phyloP scores from a whole-genome alignment of 495 filamentous ascomycete species.

The Paragyromitra xinjiangensis region DNA sequence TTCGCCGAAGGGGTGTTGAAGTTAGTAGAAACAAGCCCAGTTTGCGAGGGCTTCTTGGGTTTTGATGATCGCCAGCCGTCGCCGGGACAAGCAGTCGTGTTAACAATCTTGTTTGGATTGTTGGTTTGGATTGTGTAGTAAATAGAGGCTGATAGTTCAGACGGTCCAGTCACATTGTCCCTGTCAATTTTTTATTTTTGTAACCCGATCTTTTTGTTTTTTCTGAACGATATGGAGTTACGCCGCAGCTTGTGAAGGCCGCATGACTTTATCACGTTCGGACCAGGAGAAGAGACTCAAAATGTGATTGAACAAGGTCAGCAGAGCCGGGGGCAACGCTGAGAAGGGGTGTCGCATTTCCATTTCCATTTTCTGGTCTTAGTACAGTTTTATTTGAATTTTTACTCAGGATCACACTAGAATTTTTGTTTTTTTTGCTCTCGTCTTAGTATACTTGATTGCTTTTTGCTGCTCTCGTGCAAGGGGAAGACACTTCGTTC shows the following conservation, averaged over 20 bases:
- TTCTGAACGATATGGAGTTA: conserved; percentile 40
- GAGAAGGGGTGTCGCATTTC: background rate
- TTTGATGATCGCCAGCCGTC: conserved; percentile 48
- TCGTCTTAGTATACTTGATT: conserved; percentile 10
- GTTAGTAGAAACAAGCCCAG: conserved; percentile 24
- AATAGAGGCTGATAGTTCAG: conserved; percentile 32
- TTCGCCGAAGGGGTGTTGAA: conserved; percentile 26
- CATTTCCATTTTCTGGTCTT: conserved; percentile 17
- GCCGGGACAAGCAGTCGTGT: conserved; percentile 31
- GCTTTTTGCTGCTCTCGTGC: conserved; percentile 38
- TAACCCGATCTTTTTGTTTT: conserved; percentile 40
- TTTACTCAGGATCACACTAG: conserved; percentile 18
- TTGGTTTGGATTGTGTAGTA: conserved; percentile 19
- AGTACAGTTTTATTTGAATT: conserved; percentile 17
- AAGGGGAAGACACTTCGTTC: conserved; percentile 53
- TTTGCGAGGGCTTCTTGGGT: conserved; percentile 19
- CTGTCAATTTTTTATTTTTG: conserved; percentile 40
- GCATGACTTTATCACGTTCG: conserved; percentile 48
- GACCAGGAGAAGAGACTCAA: conserved; percentile 18
- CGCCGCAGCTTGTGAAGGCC: conserved; percentile 45
- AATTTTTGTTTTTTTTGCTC: conserved; percentile 3
- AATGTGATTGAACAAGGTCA: conserved; percentile 51
- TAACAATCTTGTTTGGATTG: conserved; percentile 28
- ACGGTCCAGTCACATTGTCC: conserved; percentile 35
- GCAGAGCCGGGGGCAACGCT: conserved; percentile 36